Conservation (phyloP, 192 early-diverging fungal genomes). For the Backusella tuberculispora region DNA sequence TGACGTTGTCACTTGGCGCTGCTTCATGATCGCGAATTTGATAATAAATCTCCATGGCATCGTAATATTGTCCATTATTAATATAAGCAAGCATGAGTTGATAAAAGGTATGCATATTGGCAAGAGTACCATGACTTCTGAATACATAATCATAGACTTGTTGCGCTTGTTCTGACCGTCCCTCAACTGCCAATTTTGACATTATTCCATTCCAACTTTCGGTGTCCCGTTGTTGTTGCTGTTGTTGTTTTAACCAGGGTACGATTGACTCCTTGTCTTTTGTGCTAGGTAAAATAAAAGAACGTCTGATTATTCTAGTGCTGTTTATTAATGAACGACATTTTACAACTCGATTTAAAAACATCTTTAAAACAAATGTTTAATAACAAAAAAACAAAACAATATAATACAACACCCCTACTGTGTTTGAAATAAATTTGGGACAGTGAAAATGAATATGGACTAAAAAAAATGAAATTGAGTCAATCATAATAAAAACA, state of each 20-base stretch:
- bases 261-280: background rate
- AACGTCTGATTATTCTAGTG: background rate
- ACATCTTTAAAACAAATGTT: background rate
- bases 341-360: background rate
- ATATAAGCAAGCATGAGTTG: constrained; percentile 28
- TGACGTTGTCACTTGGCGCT: background rate
- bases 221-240: background rate
- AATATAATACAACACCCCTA: background rate
- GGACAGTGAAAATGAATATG: too few species aligned
- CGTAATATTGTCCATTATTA: background rate
- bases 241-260: background rate
- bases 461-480: too few species aligned
- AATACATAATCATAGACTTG: constrained; percentile 18
- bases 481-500: too few species aligned
- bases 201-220: constrained; percentile 9
- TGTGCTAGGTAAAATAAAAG: background rate
- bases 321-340: constrained; percentile 4
- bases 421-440: too few species aligned
- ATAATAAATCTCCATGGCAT: constrained; percentile 38
- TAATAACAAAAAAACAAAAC: background rate
- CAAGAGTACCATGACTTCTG: background rate
- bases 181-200: constrained; percentile 2
- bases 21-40: constrained; percentile 21
- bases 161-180: constrained; percentile 19
- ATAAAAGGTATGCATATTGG: constrained; percentile 18